These are phyloP conservation scores for Trypanosoma brucei DNA, from an alignment of 208 protist species.

Conservation along the genomic window DNA sequence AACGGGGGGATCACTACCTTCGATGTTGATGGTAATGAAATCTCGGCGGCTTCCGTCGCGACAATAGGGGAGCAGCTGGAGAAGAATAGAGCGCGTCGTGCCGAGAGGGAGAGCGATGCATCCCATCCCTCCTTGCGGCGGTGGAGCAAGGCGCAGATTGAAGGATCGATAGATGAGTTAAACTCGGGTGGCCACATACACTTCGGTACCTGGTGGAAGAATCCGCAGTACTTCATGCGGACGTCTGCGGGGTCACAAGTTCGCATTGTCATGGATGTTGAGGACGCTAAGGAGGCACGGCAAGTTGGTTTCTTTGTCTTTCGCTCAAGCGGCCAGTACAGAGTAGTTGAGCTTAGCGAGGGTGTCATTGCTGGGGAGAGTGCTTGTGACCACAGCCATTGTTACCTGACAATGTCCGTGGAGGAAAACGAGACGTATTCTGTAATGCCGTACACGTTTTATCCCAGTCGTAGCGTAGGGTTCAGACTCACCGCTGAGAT, in stretches of 20 bases:
- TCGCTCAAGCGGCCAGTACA: conserved; percentile 51
- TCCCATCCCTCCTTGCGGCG: conserved; percentile 10
- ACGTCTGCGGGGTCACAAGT: conserved; percentile 43
- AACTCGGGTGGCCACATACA: conserved; percentile 72
- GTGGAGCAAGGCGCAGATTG: conserved; percentile 33
- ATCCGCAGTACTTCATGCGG: conserved; percentile 70
- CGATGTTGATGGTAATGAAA: conserved; percentile 44
- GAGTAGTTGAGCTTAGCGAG: conserved; percentile 37
- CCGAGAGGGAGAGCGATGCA: conserved; percentile 12
- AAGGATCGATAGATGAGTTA: conserved; percentile 26
- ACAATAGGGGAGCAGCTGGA: conserved; percentile 21
- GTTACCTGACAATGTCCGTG: conserved; percentile 35
- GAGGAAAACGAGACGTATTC: conserved; percentile 43
- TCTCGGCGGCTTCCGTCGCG: conserved; percentile 33
- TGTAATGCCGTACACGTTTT: conserved; percentile 82
- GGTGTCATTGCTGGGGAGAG: conserved; percentile 59
- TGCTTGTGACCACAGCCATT: conserved; percentile 32
- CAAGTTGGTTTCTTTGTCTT: conserved; percentile 72
- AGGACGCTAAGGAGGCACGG: conserved; percentile 25
- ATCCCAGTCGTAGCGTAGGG: conserved; percentile 40
- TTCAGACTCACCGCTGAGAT: conserved; percentile 57
- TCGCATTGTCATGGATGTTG: conserved; percentile 42
- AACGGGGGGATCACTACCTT: conserved; percentile 52
- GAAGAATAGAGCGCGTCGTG: conserved; percentile 24
- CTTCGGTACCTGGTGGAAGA: conserved; percentile 85